Evolutionary conservation across 164 flowering plant genomes (phyloP).

Genomic region (Chloranthus sessilifolius): DNA sequence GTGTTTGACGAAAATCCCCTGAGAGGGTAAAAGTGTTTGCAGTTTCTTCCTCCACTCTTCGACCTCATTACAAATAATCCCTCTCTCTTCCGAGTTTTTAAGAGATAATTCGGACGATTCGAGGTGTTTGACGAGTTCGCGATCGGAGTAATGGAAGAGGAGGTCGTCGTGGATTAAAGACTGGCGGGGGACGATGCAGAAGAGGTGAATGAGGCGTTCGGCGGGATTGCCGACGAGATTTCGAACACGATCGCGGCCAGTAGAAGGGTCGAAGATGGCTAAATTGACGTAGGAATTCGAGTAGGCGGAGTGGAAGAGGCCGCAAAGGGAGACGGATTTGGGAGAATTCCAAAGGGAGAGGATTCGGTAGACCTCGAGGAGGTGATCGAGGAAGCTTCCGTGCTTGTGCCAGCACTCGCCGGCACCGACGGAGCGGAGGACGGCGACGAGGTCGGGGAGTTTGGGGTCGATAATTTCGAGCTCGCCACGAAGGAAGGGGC

Average conservation of each 20-base stretch:
- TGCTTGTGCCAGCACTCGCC: constrained; percentile 99
- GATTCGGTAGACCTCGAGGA: constrained; percentile 62
- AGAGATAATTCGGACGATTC: constrained; percentile 42
- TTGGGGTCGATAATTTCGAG: constrained; percentile 43
- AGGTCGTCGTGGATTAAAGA: constrained; percentile 78
- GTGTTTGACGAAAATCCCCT: constrained; percentile 63
- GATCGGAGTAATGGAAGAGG: constrained; percentile 57
- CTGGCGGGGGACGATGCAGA: constrained; percentile 85
- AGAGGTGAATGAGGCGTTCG: constrained; percentile 72
- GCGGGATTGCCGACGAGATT: constrained; percentile 67
- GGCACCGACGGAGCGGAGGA: constrained; percentile 80
- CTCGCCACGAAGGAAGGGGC: constrained; percentile 83
- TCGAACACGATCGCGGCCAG: constrained; percentile 68
- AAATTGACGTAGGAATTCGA: constrained; percentile 96
- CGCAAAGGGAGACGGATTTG: constrained; percentile 67
- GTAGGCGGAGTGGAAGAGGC: constrained; percentile 96
- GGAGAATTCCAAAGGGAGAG: constrained; percentile 69
- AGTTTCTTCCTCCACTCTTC: constrained; percentile 78
- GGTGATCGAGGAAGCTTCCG: constrained; percentile 89
- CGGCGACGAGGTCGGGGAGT: constrained; percentile 61
- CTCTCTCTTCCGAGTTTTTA: constrained; percentile 29
- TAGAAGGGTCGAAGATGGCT: constrained; percentile 83
- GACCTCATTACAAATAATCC: constrained; percentile 23
- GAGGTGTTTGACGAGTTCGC: constrained; percentile 60
- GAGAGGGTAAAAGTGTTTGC: constrained; percentile 41